These are phyloP conservation scores for Kodamaea jinghongensis DNA, from an alignment of 805 yeast genomes.

Conservation along the genomic window DNA sequence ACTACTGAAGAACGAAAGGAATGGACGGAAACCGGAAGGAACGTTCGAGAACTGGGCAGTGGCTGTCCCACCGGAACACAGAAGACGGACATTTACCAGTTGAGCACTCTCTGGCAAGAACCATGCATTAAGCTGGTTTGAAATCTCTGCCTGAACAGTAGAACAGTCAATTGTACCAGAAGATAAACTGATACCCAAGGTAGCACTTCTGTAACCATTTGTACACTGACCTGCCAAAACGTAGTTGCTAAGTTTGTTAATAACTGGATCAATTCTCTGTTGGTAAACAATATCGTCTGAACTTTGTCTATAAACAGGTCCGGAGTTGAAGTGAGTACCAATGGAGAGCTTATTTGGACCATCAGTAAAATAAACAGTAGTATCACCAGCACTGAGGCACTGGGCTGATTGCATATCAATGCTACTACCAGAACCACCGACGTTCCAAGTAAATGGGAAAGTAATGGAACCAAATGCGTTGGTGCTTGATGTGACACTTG, in stretches of 20 bases:
- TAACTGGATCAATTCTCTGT: slow-evolving; percentile 2
- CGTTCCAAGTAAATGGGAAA: slow-evolving; percentile 16
- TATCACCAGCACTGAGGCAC: slow-evolving; percentile 11
- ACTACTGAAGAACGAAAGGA: slow-evolving; percentile 15
- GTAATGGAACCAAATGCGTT: slow-evolving; percentile 17
- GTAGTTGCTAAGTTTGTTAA: slow-evolving; percentile 9
- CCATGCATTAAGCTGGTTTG: slow-evolving; percentile 7
- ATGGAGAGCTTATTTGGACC: slow-evolving; percentile 14
- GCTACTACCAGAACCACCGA: slow-evolving; percentile 16
- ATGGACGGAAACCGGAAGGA: slow-evolving; percentile 28
- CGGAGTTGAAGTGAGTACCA: slow-evolving; percentile 6
- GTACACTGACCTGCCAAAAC: slow-evolving; percentile 17
- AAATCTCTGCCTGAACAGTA: slow-evolving; percentile 16
- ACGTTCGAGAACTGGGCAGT: slow-evolving; percentile 17
- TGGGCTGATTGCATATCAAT: slow-evolving; percentile 11
- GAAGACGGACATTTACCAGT: not conserved
- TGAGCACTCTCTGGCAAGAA: slow-evolving; percentile 2
- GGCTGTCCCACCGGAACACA: slow-evolving; percentile 1
- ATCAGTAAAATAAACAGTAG: slow-evolving; percentile 16
- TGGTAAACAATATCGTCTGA: not conserved
- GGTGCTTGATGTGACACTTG: slow-evolving; percentile 12
- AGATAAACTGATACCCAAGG: slow-evolving; percentile 18
- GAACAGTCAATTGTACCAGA: slow-evolving; percentile 20
- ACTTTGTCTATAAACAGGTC: not conserved
- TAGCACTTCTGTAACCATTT: slow-evolving; percentile 20